Base-by-base conservation (phyloP, 164 flowering plant genomes). In the Berberis thunbergii region DNA sequence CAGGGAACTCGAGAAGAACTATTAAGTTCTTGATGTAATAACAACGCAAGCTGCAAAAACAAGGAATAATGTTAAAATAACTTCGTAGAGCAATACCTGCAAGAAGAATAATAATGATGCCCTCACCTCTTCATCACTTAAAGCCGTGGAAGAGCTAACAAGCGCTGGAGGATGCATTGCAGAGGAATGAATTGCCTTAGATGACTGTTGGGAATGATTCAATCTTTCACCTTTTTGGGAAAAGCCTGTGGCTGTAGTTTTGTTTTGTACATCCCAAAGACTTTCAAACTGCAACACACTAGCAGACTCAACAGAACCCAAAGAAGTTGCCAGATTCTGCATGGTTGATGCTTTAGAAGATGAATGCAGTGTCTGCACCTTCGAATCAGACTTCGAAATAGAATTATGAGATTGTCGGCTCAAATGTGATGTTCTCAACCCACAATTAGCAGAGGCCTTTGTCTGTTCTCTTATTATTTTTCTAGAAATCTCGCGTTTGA, bases 1-100 rank as follows among this genome's bases (percentile, higher is more conserved):
- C 99, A 81, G 61, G 97, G 97, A 62, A 95, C 97, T 80, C 99
- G 77, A 59, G 96, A 97, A 70, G 97, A 91, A 72, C 99, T 95
- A 70, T 95, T 95, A 48, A 95, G 92, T 78, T 95, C 88, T 73
- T 91, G 97, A 79, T 95, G 99, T 69, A 95, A 76, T 62, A 89
- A 83, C 54, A 89, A 74, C 56, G 97, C 97, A 79, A 89, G 91
- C 99, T 95, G 86, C 70, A 70, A 57, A 64, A 69, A 39, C 13
- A 62, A 57, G 39, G 55, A 57, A 63, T 7, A 67, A n/a, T 56
- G 55, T 52, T 43, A 49, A 38, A 63, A 5, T 42, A 56, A 38
- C 42, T 43, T 13, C 48, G 45, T 45, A 8, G 10, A 52, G n/a
- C 4, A 46, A 52, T 4, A 52, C 43, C 61, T 54, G n/a, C 4